A percentile compares a stretch with the other conserved stretches of the same genome.
phyloP scores from a whole-genome alignment of 2,329 filamentous ascomycete genomes.

The Tolypocladium sp. region DNA sequence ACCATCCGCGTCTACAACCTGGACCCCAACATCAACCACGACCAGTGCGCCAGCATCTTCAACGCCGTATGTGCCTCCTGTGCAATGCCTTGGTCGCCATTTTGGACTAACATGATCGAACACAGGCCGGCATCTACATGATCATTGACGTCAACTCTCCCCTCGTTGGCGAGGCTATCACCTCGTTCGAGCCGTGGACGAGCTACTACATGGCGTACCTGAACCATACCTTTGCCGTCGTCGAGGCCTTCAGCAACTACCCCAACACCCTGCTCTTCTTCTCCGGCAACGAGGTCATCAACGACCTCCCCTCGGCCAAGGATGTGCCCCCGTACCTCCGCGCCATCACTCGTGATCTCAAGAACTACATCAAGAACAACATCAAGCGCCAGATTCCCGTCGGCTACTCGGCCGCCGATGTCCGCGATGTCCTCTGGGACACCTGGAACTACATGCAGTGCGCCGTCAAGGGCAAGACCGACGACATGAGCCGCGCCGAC shows the following conservation, averaged over 20 bases:
- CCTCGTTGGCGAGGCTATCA: slow-evolving; percentile 46
- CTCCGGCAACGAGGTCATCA: slow-evolving; percentile 72
- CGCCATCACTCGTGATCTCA: slow-evolving; percentile 70
- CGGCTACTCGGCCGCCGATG: slow-evolving; percentile 74
- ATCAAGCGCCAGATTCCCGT: slow-evolving; percentile 61
- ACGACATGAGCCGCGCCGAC: slow-evolving; percentile 57
- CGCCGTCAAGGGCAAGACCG: slow-evolving; percentile 39
- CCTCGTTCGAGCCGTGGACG: slow-evolving; percentile 44
- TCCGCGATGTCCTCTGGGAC: slow-evolving; percentile 63
- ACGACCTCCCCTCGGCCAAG: slow-evolving; percentile 50
- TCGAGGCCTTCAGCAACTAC: slow-evolving; percentile 58
- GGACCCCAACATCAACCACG: slow-evolving; percentile 56
- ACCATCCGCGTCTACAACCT: slow-evolving; percentile 63
- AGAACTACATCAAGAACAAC: slow-evolving; percentile 69
- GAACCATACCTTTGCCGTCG: slow-evolving; percentile 57
- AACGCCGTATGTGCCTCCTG: slow-evolving; percentile 36
- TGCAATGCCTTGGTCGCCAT: background rate
- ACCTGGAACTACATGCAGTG: slow-evolving; percentile 71
- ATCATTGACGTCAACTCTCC: slow-evolving; percentile 61
- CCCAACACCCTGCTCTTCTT: slow-evolving; percentile 66
- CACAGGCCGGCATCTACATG: slow-evolving; percentile 57
- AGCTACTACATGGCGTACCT: slow-evolving; percentile 52
- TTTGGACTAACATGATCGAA: background rate
- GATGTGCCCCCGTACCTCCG: slow-evolving; percentile 61
- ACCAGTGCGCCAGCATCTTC: slow-evolving; percentile 59